A percentile compares a stretch with the other conserved stretches of the same genome.
Conservation (phyloP, 2,329 filamentous ascomycete species). For the Cercospora sojina region DNA sequence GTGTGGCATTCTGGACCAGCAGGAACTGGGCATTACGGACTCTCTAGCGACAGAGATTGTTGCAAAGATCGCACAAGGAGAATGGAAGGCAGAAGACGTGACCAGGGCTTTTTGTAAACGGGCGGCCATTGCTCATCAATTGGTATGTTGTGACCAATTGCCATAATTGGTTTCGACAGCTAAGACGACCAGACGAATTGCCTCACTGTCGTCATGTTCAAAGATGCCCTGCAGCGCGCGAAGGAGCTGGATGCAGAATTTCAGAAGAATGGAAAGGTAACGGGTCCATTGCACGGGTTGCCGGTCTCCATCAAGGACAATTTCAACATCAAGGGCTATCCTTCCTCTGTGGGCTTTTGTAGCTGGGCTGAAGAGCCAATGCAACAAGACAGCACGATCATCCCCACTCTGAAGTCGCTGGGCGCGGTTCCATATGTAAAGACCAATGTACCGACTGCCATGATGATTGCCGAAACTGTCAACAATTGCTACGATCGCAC, state of each 20-base stretch:
- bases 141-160: slow-evolving; percentile 41
- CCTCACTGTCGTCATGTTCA: slow-evolving; percentile 58
- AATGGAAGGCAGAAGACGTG: slow-evolving; percentile 55
- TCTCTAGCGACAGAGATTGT: slow-evolving; percentile 43
- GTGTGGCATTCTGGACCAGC: slow-evolving; percentile 59
- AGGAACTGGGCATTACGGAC: slow-evolving; percentile 53
- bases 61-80: slow-evolving; percentile 41
- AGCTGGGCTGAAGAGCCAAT: slow-evolving; percentile 61
- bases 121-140: slow-evolving; percentile 55
- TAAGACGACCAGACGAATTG: slow-evolving; percentile 54
- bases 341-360: slow-evolving; percentile 64
- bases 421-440: slow-evolving; percentile 70
- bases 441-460: slow-evolving; percentile 67
- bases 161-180: background rate
- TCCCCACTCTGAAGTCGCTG: slow-evolving; percentile 57
- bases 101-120: slow-evolving; percentile 56
- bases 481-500: slow-evolving; percentile 62
- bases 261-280: slow-evolving; percentile 44
- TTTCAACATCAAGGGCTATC: slow-evolving; percentile 61
- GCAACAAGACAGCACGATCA: slow-evolving; percentile 55
- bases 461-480: slow-evolving; percentile 67
- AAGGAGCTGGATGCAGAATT: slow-evolving; percentile 55
- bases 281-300: slow-evolving; percentile 67
- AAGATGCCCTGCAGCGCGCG: slow-evolving; percentile 53
- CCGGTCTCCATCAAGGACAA: slow-evolving; percentile 70